These are phyloP conservation scores for Sparassis latifolia DNA, from an alignment of 1,284 basidiomycete species.

Conservation along the genomic window DNA sequence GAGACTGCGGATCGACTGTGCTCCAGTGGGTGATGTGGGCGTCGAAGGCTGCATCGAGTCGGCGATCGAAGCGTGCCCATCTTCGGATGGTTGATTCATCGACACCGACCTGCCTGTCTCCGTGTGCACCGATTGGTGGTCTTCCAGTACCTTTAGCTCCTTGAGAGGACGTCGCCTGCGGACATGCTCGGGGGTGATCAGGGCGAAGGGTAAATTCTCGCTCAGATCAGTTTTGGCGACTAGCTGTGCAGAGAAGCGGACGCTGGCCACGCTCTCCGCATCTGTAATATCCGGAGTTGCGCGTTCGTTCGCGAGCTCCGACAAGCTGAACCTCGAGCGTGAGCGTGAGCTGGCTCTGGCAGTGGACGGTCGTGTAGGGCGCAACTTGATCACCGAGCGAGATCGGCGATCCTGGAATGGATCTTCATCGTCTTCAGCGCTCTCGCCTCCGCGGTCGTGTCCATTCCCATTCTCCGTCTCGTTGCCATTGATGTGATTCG, in stretches of 20 bases:
- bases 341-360: constrained; percentile 48
- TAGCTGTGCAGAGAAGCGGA: constrained; percentile 67
- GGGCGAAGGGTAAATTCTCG: constrained; percentile 62
- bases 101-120: constrained; percentile 5
- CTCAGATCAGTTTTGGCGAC: constrained; percentile 52
- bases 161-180: constrained; percentile 28
- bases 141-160: constrained; percentile 6
- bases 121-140: constrained; percentile 11
- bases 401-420: constrained; percentile 44
- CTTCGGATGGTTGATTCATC: constrained; percentile 33
- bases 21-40: constrained; percentile 19
- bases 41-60: constrained; percentile 19
- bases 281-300: constrained; percentile 48
- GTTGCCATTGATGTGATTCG: constrained; percentile 20
- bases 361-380: constrained; percentile 37
- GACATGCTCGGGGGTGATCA: constrained; percentile 63
- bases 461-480: constrained; percentile 23
- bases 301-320: constrained; percentile 44
- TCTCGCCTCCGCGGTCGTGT: constrained; percentile 6
- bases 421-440: constrained; percentile 33
- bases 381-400: constrained; percentile 69
- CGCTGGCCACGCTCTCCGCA: constrained; percentile 59
- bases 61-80: constrained; percentile 31
- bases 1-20: constrained; percentile 24
- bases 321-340: constrained; percentile 60